Conservation (phyloP, 495 filamentous ascomycete species). For the Rhypophila decipiens region DNA sequence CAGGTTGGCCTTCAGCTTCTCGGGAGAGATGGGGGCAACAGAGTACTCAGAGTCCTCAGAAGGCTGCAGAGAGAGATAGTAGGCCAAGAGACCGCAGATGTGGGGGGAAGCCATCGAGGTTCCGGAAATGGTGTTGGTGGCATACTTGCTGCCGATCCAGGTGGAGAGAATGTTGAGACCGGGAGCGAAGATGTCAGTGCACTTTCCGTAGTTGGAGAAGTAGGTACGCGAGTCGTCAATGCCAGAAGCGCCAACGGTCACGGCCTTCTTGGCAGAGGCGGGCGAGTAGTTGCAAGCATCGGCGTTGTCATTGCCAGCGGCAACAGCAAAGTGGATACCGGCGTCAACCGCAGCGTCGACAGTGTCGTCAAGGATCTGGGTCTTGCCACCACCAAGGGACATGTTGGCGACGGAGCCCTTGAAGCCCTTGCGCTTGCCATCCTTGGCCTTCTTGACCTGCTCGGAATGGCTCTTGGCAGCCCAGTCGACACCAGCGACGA, state of each 20-base stretch:
- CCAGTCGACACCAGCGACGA: constrained; percentile 96
- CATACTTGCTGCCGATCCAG: constrained; percentile 93
- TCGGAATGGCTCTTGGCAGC: constrained; percentile 74
- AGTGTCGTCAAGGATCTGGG: constrained; percentile 76
- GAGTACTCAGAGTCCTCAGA: constrained; percentile 80
- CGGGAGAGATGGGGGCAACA: constrained; percentile 81
- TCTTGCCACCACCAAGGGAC: constrained; percentile 96
- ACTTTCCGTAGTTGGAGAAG: constrained; percentile 99
- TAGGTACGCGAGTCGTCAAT: constrained; percentile 94
- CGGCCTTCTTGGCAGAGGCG: constrained; percentile 82
- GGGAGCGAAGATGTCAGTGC: constrained; percentile 98
- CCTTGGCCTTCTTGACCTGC: constrained; percentile 68
- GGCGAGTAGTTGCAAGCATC: constrained; percentile 99
- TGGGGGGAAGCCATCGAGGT: constrained; percentile 99
- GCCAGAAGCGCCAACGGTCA: constrained; percentile 94
- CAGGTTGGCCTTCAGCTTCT: constrained; percentile 86
- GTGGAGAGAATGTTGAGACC: constrained; percentile 95
- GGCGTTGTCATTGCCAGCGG: constrained; percentile 96
- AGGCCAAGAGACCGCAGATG: constrained; percentile 91
- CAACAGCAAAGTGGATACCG: constrained; percentile 95
- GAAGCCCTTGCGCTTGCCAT: constrained; percentile 84
- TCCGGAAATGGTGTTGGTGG: constrained; percentile 96
- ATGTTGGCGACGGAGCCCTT: constrained; percentile 99
- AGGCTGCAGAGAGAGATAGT: constrained; percentile 95
- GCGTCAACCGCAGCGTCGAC: constrained; percentile 88